Conservation (phyloP, 2,329 filamentous ascomycete species). For the Exophiala mesophila region DNA sequence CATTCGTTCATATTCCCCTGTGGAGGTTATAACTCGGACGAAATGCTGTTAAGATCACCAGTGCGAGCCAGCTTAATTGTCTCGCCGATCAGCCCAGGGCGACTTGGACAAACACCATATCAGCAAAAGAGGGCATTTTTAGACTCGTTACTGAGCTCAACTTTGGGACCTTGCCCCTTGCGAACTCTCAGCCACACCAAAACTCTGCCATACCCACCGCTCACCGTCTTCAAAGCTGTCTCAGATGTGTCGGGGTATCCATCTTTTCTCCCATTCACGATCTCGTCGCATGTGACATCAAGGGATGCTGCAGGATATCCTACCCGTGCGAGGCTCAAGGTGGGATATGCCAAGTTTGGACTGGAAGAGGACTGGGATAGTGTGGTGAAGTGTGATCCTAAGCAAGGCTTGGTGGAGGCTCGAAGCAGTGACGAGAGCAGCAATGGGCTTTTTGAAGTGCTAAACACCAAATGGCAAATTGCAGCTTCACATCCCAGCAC, state of each 20-base stretch:
- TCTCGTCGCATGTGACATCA: constrained; percentile 67
- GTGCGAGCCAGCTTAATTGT: too few relatives aligned
- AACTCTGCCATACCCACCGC: constrained; percentile 67
- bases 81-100: too few relatives aligned
- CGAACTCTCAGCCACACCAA: constrained; percentile 70
- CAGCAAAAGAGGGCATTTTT: constrained; percentile 20
- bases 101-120: not conserved
- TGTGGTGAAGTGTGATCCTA: constrained; percentile 70
- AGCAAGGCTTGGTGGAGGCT: constrained; percentile 66
- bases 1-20: too few relatives aligned
- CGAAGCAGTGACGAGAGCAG: constrained; percentile 54
- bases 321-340: constrained; percentile 68
- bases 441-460: constrained; percentile 42
- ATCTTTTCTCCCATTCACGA: constrained; percentile 88
- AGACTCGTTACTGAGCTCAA: constrained; percentile 24
- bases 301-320: constrained; percentile 61
- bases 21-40: too few relatives aligned
- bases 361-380: constrained; percentile 81
- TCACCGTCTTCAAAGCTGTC: constrained; percentile 75
- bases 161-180: constrained; percentile 23
- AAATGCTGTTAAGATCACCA: too few relatives aligned
- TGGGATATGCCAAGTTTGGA: constrained; percentile 68
- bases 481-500: constrained; percentile 29
- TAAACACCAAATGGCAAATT: constrained; percentile 42
- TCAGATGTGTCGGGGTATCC: constrained; percentile 82